Evolutionary conservation across 106 monocot genomes (phyloP).

Genomic region (Vanilla planifolia): DNA sequence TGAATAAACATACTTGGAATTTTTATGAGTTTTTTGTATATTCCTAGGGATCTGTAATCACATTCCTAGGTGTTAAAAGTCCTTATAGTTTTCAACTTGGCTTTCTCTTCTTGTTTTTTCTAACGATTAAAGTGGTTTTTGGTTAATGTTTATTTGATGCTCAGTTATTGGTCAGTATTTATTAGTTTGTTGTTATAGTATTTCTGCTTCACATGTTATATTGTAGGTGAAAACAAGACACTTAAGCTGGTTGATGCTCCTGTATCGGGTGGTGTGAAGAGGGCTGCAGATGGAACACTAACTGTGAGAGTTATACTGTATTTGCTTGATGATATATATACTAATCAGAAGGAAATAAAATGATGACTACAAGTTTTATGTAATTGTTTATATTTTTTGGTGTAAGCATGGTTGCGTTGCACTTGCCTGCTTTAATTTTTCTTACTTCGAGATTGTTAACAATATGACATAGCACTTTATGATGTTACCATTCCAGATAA

Average conservation of each 20-base stretch:
- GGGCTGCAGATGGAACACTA: constrained; percentile 92
- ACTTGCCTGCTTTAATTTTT: neutral
- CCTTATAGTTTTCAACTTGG: too few species aligned
- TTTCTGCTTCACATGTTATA: neutral
- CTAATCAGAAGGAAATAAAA: neutral
- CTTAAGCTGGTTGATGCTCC: constrained; percentile 93
- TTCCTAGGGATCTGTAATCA: too few species aligned
- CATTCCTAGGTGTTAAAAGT: too few species aligned
- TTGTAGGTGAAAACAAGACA: constrained; percentile 45
- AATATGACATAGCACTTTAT: neutral
- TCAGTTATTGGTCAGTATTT: neutral
- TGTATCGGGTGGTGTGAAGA: constrained; percentile 94
- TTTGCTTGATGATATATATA: neutral
- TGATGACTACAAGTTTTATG: neutral
- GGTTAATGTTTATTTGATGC: neutral
- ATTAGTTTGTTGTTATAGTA: neutral
- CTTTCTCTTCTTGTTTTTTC: neutral
- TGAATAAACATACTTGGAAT: too few species aligned
- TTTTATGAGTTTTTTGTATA: too few species aligned
- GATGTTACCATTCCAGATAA: constrained; percentile 45
- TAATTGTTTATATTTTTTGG: neutral
- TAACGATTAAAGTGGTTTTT: neutral
- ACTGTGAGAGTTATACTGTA: constrained; percentile 43
- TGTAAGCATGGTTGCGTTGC: neutral
- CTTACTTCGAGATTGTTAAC: neutral